Base-by-base conservation (phyloP, 139 green algal species). In the Asterochloris sp. region DNA sequence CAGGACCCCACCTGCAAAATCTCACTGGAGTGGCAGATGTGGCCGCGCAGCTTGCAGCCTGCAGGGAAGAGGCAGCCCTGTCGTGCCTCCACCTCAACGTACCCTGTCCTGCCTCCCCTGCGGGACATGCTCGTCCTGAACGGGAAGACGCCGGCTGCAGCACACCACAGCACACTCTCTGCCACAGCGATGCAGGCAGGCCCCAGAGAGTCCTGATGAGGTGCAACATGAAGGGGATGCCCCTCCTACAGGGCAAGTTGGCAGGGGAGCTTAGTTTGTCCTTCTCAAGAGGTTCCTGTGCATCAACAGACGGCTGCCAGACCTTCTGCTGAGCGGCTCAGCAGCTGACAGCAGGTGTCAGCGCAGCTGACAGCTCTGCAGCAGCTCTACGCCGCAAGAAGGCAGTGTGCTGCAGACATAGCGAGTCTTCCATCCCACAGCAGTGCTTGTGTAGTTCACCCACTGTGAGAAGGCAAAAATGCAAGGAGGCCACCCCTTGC, bases 91-190 rank as follows among this genome's bases (percentile, higher is more conserved):
- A 98, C 92, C 63, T 93, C 86, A 69, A 96, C 89, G 47, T 96
- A 96, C 1, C 90, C 92, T 66, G 92, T 91, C 75, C 92, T 90
- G 73, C 89, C 83, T 13, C 75, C 76, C n/a, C 86, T 68, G 19
- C 62, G 54, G 26, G 84, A 80, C 83, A 96, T 87, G 9, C 90
- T 82, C 15, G 94, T 94, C 21, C 91, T 86, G 89, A 98, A 98
- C 0, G 95, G 94, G 38, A 98, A 91, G 76, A 98, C 80, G 62
- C 95, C 95, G 16, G 89, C 91, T 94, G 89, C 82, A 85, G 23
- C 12, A 77, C 47, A 29, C 21, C 15, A 2, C 66, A 71, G 17
- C 66, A 71, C 66, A 26, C 66, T 13, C 19, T 24, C 21, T 12
- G 66, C 21, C 66, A 71, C 10, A 10, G 66, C 10, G 1, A 24